A percentile compares a stretch with the other conserved stretches of the same genome.
phyloP scores from a whole-genome alignment of 2,329 filamentous ascomycete species.

The Ceratocystis destructans region DNA sequence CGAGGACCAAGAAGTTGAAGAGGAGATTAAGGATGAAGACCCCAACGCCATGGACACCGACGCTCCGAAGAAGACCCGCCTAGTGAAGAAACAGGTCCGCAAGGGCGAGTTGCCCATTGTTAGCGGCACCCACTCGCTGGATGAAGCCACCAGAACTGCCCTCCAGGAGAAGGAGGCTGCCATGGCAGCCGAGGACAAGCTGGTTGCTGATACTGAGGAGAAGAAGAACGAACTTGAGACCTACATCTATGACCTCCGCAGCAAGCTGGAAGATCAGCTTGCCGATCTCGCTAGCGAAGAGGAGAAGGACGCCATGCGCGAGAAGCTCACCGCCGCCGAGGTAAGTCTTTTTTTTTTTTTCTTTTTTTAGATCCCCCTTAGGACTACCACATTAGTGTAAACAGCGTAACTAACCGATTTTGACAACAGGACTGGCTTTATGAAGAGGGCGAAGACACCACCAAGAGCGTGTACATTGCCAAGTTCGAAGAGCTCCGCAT shows the following conservation, averaged over 20 bases:
- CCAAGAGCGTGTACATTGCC: conserved; percentile 82
- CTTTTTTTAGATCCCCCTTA: not conserved
- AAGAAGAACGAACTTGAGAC: conserved; percentile 99
- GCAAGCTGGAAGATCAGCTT: conserved; percentile 88
- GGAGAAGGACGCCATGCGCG: conserved; percentile 75
- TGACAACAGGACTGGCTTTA: conserved; percentile 84
- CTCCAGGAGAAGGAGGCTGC: conserved; percentile 67
- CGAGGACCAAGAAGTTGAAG: conserved; percentile 93
- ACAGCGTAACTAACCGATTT: conserved; percentile 1
- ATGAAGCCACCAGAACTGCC: conserved; percentile 50
- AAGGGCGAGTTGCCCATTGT: conserved; percentile 90
- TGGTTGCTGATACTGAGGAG: conserved; percentile 94
- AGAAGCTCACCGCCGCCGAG: conserved; percentile 73
- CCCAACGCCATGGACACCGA: conserved; percentile 28
- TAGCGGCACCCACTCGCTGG: conserved; percentile 67
- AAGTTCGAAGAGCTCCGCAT: conserved; percentile 94
- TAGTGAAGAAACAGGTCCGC: conserved; percentile 98
- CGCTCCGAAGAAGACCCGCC: conserved; percentile 62
- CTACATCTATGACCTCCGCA: conserved; percentile 91
- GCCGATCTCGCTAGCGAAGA: conserved; percentile 78
- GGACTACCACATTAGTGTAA: not conserved
- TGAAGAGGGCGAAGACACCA: conserved; percentile 87
- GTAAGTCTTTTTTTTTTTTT: conserved; percentile 40
- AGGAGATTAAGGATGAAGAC: conserved; percentile 66
- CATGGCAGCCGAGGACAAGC: conserved; percentile 98